phyloP scores from a whole-genome alignment of 2,329 filamentous ascomycete genomes.

The Xylariaceae sp. region DNA sequence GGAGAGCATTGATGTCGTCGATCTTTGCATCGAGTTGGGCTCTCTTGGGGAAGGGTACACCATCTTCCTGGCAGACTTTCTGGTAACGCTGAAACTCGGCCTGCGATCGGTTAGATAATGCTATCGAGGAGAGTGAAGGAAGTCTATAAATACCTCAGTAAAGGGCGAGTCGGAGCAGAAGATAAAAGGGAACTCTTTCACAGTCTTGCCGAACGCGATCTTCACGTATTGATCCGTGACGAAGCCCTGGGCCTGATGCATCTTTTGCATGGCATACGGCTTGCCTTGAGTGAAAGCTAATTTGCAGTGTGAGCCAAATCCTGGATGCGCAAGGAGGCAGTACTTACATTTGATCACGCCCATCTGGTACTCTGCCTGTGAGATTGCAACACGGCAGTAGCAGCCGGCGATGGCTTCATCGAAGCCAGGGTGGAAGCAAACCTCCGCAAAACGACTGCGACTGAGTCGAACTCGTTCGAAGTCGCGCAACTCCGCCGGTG shows the following conservation, averaged over 20 bases:
- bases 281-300: constrained; percentile 71
- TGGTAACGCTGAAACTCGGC: constrained; percentile 78
- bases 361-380: constrained; percentile 80
- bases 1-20: constrained; percentile 71
- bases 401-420: constrained; percentile 76
- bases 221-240: constrained; percentile 81
- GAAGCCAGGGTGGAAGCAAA: constrained; percentile 91
- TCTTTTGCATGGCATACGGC: constrained; percentile 74
- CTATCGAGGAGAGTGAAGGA: not conserved
- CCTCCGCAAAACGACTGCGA: constrained; percentile 77
- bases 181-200: constrained; percentile 84
- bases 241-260: constrained; percentile 64
- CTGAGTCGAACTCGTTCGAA: constrained; percentile 80
- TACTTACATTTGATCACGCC: constrained; percentile 73
- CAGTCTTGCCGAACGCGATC: constrained; percentile 74
- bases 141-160: constrained; percentile 58
- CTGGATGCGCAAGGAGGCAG: not conserved
- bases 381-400: constrained; percentile 79
- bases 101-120: constrained; percentile 38
- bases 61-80: constrained; percentile 66
- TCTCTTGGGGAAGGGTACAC: constrained; percentile 68
- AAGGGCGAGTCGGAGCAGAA: constrained; percentile 81
- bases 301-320: constrained; percentile 23
- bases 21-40: constrained; percentile 65
- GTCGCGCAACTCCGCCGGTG: constrained; percentile 69